Evolutionary conservation across 179 eudicot genomes (phyloP), one percentile per base, ranked within the genome.

Genomic region (Actinidia polygama): DNA sequence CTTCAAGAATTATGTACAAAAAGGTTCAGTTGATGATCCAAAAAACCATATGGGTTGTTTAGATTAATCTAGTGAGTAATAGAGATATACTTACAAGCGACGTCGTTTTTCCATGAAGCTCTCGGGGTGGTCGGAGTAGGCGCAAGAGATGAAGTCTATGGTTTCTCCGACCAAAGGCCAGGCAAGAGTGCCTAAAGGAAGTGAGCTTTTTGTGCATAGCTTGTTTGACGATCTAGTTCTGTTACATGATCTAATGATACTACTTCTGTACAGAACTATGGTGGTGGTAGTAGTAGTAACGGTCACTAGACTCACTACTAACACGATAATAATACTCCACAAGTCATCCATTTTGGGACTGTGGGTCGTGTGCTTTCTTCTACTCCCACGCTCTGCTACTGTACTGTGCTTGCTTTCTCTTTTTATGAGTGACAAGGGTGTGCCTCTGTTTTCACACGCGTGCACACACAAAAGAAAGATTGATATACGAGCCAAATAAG

Each of bases 121-220:
- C 77, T 94, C 95, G 9, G 99, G 99, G 68, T 84, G 83, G 78
- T 90, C 89, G 0, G 99, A 92, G 82, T 91, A 95, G 19, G 97
- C 98, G 79, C 90, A 94, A 58, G 98, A 92, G 84, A 96, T 88
- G 86, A 94, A 96, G 66, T 95, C 92, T 79, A 96, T 75, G 54
- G 99, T 93, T 88, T 96, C 99, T n/a, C 98, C 99, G 12, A 96
- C 40, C 23, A 92, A 68, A 63, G 99, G 99, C 97, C 96, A 92
- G 36, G 98, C 99, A 59, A 91, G 85, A 68, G 87, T 80, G 21
- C 99, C 99, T 49, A 75, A 47, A 24, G 97, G 98, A 49, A 88
- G 87, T 46, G 53, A 71, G 71, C 57, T 78, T 74, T 73, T 81
- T 66, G 54, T 83, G 3, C 44, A 9, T 12, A 49, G 5, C 11